These are phyloP conservation scores for Pestalotiopsis sp. DNA, from an alignment of 2,329 filamentous ascomycete genomes.

Conservation along the genomic window DNA sequence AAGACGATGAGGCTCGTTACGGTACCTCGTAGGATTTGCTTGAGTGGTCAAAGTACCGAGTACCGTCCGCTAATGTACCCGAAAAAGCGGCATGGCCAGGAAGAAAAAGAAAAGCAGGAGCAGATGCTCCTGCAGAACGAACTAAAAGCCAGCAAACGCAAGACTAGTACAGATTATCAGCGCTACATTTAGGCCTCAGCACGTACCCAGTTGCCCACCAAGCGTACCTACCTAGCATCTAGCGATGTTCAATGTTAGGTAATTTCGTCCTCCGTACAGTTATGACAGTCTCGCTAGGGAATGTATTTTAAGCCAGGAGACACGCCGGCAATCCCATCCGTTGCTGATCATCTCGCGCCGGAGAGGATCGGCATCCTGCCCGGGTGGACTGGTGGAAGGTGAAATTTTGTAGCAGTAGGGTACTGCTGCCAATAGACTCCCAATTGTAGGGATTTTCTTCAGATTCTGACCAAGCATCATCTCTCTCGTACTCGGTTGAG, in stretches of 20 bases:
- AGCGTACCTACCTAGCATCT: background rate
- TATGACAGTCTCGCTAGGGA: background rate
- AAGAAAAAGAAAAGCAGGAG: background rate
- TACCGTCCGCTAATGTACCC: background rate
- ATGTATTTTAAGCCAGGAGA: background rate
- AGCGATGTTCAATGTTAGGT: background rate
- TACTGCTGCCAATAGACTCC: background rate
- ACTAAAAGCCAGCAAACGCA: background rate
- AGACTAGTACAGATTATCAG: background rate
- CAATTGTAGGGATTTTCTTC: background rate
- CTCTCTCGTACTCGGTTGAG: background rate
- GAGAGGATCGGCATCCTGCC: background rate
- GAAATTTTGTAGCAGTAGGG: background rate
- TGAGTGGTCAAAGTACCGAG: background rate
- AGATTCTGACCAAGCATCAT: background rate
- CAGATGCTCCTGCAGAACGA: background rate
- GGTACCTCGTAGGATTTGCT: too few relatives aligned
- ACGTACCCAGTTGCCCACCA: too few relatives aligned
- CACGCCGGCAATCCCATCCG: background rate
- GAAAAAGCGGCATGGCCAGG: background rate
- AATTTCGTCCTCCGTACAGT: background rate
- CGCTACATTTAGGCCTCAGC: background rate
- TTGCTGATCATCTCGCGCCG: background rate
- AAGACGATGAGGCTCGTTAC: background rate
- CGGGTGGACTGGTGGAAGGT: background rate